Evolutionary conservation across 495 filamentous ascomycete species (phyloP), one percentile per base, ranked within the genome.

Genomic region (Hapsidospora chrysogenum): DNA sequence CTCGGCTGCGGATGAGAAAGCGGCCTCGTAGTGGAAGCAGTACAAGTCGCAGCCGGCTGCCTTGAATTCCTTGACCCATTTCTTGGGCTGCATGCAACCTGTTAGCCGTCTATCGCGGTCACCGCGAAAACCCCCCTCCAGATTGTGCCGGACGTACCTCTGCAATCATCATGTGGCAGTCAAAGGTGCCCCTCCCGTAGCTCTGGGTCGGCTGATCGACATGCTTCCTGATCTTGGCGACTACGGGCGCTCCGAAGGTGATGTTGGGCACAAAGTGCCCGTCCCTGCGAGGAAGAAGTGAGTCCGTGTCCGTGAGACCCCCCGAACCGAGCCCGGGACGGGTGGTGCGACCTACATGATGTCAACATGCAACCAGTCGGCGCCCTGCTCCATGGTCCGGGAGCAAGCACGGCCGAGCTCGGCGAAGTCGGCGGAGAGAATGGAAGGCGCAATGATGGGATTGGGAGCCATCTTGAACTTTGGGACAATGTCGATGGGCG

Each of bases 101-200:
- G n/a, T n/a, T n/a, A n/a, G n/a, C n/a, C n/a, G n/a, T n/a, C n/a
- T 22, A 15, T 25, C 18, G 15, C 32, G 13, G 9, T 29, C 36
- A 13, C 9, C 2, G 22, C 35, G 11, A n/a, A 28, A 3, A 29
- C 17, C 27, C 22, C 28, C 23, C 23, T 29, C 9, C 25, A 13
- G 14, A 26, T 13, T 11, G 5, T 22, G 9, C 6, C 10, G n/a
- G 31, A 37, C 41, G 29, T 67, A 89, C 85, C 81, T 97, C 89
- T 46, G 80, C 76, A 47, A 97, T 92, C 89, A 97, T 97, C 92
- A 97, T 96, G 55, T 97, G 89, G 70, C 89, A 97, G 58, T 97
- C 89, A 48, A 97, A 97, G 18, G 89, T 94, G 17, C 89, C 89
- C 47, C 73, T 78, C 3, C 78, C 80, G 43, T 73, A 56, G 23